These are phyloP conservation scores for Nakaseomyces nivariensis DNA, from an alignment of 1,139 yeast genomes.

Conservation along the genomic window DNA sequence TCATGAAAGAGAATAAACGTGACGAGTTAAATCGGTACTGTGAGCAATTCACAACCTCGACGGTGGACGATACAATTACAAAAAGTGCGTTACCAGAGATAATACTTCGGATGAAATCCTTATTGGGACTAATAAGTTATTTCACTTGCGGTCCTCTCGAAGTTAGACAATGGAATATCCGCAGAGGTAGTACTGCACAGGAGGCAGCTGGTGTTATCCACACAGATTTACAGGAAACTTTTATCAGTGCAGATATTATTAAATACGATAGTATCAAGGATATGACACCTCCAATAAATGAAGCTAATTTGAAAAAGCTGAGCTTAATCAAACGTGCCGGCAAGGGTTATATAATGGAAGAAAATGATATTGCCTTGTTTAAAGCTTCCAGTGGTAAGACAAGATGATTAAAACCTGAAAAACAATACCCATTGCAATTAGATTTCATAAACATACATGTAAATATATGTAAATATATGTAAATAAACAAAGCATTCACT, in stretches of 20 bases:
- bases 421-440: too few relatives aligned
- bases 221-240: conserved; percentile 75
- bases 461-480: too few relatives aligned
- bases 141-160: conserved; percentile 89
- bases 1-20: conserved; percentile 20
- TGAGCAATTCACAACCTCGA: conserved; percentile 16
- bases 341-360: conserved; percentile 61
- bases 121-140: conserved; percentile 67
- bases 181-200: conserved; percentile 71
- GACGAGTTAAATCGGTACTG: conserved; percentile 20
- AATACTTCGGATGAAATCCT: conserved; percentile 54
- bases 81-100: conserved; percentile 36
- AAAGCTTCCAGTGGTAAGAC: conserved; percentile 39
- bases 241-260: conserved; percentile 64
- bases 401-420: conserved; percentile 12
- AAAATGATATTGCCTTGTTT: conserved; percentile 65
- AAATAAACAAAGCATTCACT: too few relatives aligned
- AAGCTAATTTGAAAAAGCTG: conserved; percentile 32
- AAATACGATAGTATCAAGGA: conserved; percentile 43
- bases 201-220: conserved; percentile 94
- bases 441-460: too few relatives aligned
- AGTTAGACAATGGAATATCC: conserved; percentile 86
- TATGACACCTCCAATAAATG: conserved; percentile 29
- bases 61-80: conserved; percentile 19
- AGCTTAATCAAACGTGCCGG: conserved; percentile 55